Evolutionary conservation across 495 filamentous ascomycete genomes (phyloP), one percentile per base, ranked within the genome.

Genomic region (Neurospora sp.): DNA sequence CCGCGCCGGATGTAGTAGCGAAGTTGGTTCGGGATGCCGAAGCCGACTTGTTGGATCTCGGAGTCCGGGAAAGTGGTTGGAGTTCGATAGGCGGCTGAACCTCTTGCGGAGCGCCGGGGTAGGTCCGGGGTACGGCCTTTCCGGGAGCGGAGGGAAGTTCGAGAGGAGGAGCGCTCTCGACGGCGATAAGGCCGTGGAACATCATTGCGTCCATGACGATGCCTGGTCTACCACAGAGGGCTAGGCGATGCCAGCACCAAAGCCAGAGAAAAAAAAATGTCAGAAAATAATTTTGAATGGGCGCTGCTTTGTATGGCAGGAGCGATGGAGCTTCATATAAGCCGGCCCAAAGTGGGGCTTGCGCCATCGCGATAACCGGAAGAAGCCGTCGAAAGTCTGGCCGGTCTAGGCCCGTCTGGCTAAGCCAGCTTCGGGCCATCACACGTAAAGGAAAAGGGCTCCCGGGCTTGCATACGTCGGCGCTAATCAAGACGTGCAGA

Each of bases 21-120:
- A 71, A 31, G 48, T 53, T 22, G 70, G 70, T 40, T 71, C 73
- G 27, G 75, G 75, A 59, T 71, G 76, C 9, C 70, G 79, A 73
- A 76, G 79, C 40, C 73, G 76, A 40, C 74, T 75, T 48, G 27
- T 71, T 44, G 48, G 31, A 31, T 38, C 9, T 71, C 0, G 69
- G 14, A 2, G 45, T 35, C 48, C 74, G 68, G 6, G 69, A 72
- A 4, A 81, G 70, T n/a, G 73, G 75, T 53, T 80, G 74, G 10
- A 85, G 75, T 70, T 83, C 83, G 59, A 83, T 73, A 14, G 75
- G 70, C 27, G 76, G 35, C 35, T 37, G 35, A 37, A 37, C 74
- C 4, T 70, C 73, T 71, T 78, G 76, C 22, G 80, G 82, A 27
- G 80, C 80, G 35, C 81, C 82, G 17, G 81, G 82, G 59, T 85